These are phyloP conservation scores for Cryptomeria japonica DNA, from an alignment of 75 land plant genomes.

Conservation along the genomic window DNA sequence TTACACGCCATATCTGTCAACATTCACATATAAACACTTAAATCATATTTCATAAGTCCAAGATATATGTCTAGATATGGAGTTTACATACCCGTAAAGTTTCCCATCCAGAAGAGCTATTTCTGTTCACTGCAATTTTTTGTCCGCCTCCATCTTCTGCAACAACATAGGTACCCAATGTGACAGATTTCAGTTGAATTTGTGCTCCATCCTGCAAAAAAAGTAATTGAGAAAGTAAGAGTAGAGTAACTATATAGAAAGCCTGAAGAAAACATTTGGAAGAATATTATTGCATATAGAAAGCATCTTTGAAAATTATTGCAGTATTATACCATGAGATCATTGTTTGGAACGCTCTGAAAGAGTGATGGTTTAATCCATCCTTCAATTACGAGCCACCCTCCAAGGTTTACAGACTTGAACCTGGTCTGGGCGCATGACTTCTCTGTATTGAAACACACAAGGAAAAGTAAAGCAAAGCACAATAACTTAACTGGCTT, in stretches of 20 bases:
- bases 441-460: background rate
- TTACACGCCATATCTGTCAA: conserved; percentile 64
- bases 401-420: conserved; percentile 59
- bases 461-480: background rate
- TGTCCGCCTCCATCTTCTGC: conserved; percentile 76
- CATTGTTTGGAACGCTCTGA: conserved; percentile 52
- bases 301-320: no score
- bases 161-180: conserved; percentile 37
- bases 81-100: conserved; percentile 54
- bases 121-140: conserved; percentile 52
- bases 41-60: background rate
- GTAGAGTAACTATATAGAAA: background rate
- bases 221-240: background rate
- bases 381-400: conserved; percentile 75
- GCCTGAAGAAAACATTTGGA: background rate
- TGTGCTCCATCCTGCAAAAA: conserved; percentile 66
- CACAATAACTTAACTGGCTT: background rate
- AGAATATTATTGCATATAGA: background rate
- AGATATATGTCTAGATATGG: background rate
- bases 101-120: conserved; percentile 63
- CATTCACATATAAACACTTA: background rate
- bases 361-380: conserved; percentile 83
- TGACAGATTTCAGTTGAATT: conserved; percentile 64
- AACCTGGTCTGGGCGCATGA: background rate
- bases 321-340: conserved; percentile 43